Base-by-base conservation (phyloP, 306 rosid species). In the Vigna hirtella region DNA sequence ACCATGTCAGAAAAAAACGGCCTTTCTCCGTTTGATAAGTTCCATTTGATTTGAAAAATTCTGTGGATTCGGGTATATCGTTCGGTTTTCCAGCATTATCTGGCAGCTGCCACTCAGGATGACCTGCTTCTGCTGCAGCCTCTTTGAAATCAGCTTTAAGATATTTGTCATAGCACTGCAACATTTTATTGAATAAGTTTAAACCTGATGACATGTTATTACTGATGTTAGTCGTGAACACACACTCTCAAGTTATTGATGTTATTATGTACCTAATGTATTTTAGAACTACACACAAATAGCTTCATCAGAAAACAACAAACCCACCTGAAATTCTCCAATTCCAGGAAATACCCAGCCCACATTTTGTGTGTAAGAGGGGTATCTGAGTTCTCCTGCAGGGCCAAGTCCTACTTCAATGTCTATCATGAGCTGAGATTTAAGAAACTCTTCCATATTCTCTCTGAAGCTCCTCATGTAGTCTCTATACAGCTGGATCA, bases 381-480 rank as follows among this genome's bases (percentile, higher is more conserved):
- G 96, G 81, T 91, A 91, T 84, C 98, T 93, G 72, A 95, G 90
- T 81, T 95, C 98, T 72, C 98, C 98, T 0, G 97, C 92, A 2
- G 98, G 96, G 32, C 98, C 98, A 64, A 93, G 95, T 42, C 98
- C 98, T 51, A 92, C 96, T 88, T 95, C 98, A 84, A 92, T 77
- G 79, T 95, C 98, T 82, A 95, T 50, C 26, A 95, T 26, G 65
- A 93, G 86, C 66, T 91, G 96, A 65, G 85, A 79, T 75, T 91
- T 87, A 76, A 95, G 73, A 75, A 84, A 91, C 69, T 95, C 90
- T 38, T 76, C 69, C 98, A 89, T 92, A 76, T 81, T 90, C 77
- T 91, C 90, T 78, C 96, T 83, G 86, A 95, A 95, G 66, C 98
- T 95, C 83, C 70, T 82, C 90, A 93, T 85, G 80, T 87, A 95